Conservation (phyloP, 2,329 filamentous ascomycete genomes). For the Elsinoe australis region DNA sequence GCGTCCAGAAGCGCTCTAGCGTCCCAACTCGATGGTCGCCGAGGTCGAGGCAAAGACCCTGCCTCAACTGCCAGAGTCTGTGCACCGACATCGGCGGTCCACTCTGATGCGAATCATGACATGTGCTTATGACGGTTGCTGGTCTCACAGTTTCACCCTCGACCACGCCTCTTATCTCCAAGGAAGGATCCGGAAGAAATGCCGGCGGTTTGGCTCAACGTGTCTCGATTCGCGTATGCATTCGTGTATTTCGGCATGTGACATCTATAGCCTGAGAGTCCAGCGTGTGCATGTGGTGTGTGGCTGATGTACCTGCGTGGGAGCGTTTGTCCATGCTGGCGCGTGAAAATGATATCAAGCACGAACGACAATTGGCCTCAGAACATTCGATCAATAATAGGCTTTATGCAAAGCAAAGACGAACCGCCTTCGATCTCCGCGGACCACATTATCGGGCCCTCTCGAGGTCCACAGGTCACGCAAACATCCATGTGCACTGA, state of each 20-base stretch:
- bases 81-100: conserved; percentile 3
- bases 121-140: conserved; percentile 7
- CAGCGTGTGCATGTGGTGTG: no score
- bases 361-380: background rate
- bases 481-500: conserved; percentile 13
- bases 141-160: conserved; percentile 8
- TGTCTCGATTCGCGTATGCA: no score
- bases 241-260: no score
- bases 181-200: background rate
- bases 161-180: background rate
- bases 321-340: no score
- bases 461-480: conserved; percentile 11
- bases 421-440: conserved; percentile 5
- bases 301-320: no score
- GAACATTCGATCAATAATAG: background rate
- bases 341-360: no score
- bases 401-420: conserved; percentile 8
- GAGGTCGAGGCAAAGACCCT: conserved; percentile 8
- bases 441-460: conserved; percentile 7
- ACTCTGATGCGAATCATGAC: conserved; percentile 10
- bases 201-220: background rate
- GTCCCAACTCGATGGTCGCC: conserved; percentile 2
- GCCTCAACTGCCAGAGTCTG: background rate
- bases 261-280: no score
- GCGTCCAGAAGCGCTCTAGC: background rate